Conservation (phyloP, 2,329 filamentous ascomycete species). For the Calonectria honghensis region DNA sequence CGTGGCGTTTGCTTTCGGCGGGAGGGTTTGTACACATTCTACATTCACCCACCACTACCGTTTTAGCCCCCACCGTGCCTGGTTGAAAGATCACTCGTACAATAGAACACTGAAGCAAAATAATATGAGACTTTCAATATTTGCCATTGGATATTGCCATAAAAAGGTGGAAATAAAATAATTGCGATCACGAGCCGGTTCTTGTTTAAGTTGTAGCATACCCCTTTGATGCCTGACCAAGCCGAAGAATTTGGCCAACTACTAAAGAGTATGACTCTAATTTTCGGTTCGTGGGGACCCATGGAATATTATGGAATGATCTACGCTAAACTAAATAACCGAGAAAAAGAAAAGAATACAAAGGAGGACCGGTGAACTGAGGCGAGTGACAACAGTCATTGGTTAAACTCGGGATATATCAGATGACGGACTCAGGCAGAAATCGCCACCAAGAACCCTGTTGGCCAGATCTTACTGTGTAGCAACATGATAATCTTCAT, state of each 20-base stretch:
- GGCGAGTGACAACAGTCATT: background rate
- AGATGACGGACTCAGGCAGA: background rate
- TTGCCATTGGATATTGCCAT: no score
- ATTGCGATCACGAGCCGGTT: background rate
- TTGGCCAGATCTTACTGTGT: background rate
- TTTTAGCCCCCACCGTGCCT: background rate
- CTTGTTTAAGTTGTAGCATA: background rate
- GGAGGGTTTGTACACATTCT: background rate
- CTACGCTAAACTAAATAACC: background rate
- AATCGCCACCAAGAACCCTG: background rate
- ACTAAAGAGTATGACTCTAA: background rate
- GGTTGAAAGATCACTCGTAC: background rate
- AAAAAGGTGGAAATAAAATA: background rate
- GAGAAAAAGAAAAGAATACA: background rate
- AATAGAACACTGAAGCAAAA: background rate
- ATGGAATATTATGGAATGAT: background rate
- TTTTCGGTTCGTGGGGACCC: background rate
- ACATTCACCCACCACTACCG: background rate
- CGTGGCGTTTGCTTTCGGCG: background rate
- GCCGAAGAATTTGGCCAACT: background rate
- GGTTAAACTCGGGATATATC: background rate
- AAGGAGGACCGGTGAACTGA: background rate
- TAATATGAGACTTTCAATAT: no score
- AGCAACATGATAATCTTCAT: background rate
- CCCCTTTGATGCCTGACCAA: background rate